Conservation (phyloP, 495 filamentous ascomycete species). For the Penicillium turbatum region DNA sequence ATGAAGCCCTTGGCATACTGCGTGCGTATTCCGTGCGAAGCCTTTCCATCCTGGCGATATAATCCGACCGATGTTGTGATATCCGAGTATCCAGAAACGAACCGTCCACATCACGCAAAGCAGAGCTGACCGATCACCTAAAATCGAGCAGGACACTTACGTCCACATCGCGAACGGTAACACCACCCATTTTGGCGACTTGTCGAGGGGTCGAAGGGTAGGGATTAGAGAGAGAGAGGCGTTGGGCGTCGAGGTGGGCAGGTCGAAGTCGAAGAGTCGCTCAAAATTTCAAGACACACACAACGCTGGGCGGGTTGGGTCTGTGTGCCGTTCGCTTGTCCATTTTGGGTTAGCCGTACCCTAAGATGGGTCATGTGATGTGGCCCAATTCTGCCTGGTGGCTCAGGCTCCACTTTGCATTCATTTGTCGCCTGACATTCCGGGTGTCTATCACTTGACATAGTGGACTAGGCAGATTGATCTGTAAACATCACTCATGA, state of each 20-base stretch:
- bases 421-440: not conserved
- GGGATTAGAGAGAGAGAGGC: constrained; percentile 34
- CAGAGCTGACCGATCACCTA: constrained; percentile 19
- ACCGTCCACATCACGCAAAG: constrained; percentile 18
- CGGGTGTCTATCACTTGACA: not conserved
- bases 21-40: constrained; percentile 1
- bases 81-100: constrained; percentile 22
- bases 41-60: constrained; percentile 6
- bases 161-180: constrained; percentile 87
- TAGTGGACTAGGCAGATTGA: no score
- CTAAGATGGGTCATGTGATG: constrained; percentile 31
- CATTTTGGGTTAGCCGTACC: constrained; percentile 45
- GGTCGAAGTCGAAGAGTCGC: constrained; percentile 38
- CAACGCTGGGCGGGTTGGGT: constrained; percentile 31
- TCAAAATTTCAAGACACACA: constrained; percentile 41
- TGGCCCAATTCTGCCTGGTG: not conserved
- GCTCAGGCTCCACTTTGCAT: not conserved
- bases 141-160: constrained; percentile 53
- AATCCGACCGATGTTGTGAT: constrained; percentile 7
- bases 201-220: constrained; percentile 36
- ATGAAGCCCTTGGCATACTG: not conserved
- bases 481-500: no score
- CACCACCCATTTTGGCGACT: constrained; percentile 77
- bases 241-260: constrained; percentile 39
- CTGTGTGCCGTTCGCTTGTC: constrained; percentile 44